Percentiles rank a stretch among this genome's conserved stretches.
These are phyloP conservation scores for Neofusicoccum laricinum DNA, from an alignment of 2,329 filamentous ascomycete species.

Conservation along the genomic window DNA sequence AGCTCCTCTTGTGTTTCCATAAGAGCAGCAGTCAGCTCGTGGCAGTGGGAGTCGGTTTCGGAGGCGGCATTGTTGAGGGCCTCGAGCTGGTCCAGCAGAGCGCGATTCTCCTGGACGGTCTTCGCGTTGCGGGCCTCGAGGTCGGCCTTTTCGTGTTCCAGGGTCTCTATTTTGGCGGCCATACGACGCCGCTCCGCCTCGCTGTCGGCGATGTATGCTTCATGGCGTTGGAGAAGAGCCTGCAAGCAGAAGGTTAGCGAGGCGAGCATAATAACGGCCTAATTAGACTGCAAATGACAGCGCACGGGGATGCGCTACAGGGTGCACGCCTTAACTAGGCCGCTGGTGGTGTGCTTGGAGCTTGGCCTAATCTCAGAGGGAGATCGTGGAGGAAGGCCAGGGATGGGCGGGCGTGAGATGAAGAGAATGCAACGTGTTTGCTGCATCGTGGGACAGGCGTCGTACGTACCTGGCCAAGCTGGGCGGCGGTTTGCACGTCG, in stretches of 20 bases:
- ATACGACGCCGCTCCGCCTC: constrained; percentile 79
- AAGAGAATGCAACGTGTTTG: background rate
- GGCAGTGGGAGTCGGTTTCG: constrained; percentile 77
- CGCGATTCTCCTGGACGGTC: constrained; percentile 79
- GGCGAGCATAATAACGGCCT: constrained; percentile 1
- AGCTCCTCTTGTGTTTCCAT: constrained; percentile 75
- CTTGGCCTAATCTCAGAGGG: constrained; percentile 9
- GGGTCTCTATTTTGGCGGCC: constrained; percentile 66
- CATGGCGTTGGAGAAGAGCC: constrained; percentile 88
- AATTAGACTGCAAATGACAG: constrained; percentile 7
- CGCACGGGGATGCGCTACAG: constrained; percentile 4
- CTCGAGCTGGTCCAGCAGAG: constrained; percentile 80
- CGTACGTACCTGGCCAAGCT: constrained; percentile 82
- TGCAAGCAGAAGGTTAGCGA: constrained; percentile 68
- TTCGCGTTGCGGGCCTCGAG: constrained; percentile 75
- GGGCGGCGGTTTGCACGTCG: constrained; percentile 81
- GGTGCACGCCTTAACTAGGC: constrained; percentile 11
- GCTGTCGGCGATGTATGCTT: constrained; percentile 89
- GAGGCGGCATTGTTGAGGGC: constrained; percentile 73
- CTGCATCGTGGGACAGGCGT: background rate
- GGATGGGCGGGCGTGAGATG: background rate
- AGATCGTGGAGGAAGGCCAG: background rate
- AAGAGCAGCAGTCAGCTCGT: constrained; percentile 71
- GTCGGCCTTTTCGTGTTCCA: constrained; percentile 67
- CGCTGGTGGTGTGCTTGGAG: constrained; percentile 1